Conservation (phyloP, 2,329 filamentous ascomycete genomes). For the Fusarium humuli region DNA sequence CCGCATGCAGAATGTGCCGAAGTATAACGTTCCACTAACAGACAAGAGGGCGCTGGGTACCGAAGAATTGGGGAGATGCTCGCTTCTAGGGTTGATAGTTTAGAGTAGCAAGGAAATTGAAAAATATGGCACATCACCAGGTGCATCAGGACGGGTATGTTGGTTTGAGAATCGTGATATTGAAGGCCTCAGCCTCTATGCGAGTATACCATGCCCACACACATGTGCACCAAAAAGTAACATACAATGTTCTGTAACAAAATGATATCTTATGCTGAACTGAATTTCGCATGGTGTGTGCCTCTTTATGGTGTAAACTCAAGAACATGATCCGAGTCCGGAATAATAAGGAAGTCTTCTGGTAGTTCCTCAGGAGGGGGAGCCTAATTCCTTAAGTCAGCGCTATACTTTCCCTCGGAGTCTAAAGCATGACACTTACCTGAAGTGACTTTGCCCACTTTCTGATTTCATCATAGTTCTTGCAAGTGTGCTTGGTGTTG, state of each 20-base stretch:
- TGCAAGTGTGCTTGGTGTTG: constrained; percentile 69
- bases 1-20: not conserved
- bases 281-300: rapidly evolving
- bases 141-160: not conserved
- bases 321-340: constrained; percentile 15
- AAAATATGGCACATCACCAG: not conserved
- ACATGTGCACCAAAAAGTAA: not conserved
- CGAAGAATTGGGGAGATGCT: too few relatives aligned
- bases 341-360: constrained; percentile 30
- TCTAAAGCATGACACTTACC: constrained; percentile 38
- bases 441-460: constrained; percentile 67
- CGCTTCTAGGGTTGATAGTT: not conserved
- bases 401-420: too few relatives aligned
- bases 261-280: not conserved
- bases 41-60: not conserved
- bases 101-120: not conserved
- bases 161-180: not conserved
- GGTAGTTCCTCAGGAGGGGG: constrained; percentile 33
- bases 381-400: constrained; percentile 18
- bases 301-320: constrained; percentile 32
- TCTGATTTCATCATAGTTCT: constrained; percentile 65
- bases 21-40: not conserved
- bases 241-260: not conserved
- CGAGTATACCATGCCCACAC: not conserved
- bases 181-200: not conserved